Conservation (phyloP, 441 rosid genomes). For the Erysimum cheiri region DNA sequence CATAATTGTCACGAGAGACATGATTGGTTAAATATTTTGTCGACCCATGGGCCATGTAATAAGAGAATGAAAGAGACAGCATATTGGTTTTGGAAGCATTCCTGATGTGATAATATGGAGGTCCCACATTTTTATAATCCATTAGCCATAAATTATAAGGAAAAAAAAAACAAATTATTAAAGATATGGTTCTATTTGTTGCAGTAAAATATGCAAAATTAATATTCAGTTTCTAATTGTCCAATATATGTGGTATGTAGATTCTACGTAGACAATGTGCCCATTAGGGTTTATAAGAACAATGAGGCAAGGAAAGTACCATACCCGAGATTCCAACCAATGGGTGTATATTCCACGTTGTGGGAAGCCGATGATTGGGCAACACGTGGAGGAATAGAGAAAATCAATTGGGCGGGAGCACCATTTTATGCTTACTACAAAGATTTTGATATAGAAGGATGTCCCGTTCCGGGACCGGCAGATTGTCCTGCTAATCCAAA, state of each 20-base stretch:
- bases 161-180: not conserved
- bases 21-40: constrained; percentile 41
- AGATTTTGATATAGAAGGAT: constrained; percentile 73
- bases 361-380: constrained; percentile 86
- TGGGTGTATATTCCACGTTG: constrained; percentile 69
- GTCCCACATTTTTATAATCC: constrained; percentile 29
- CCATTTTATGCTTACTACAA: constrained; percentile 68
- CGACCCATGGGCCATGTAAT: constrained; percentile 33
- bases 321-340: constrained; percentile 61
- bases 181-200: not conserved
- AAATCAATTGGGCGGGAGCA: constrained; percentile 66
- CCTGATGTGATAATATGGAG: constrained; percentile 23
- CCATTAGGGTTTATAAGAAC: constrained; percentile 76
- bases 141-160: constrained; percentile 1
- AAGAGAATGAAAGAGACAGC: constrained; percentile 44
- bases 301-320: constrained; percentile 58
- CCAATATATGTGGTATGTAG: constrained; percentile 42
- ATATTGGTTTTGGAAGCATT: constrained; percentile 31
- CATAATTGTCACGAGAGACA: constrained; percentile 28
- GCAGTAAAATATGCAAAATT: not conserved
- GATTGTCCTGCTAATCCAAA: constrained; percentile 51
- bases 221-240: not conserved
- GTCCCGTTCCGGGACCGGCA: constrained; percentile 59
- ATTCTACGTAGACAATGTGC: constrained; percentile 58
- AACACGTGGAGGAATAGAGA: constrained; percentile 71